phyloP scores from a whole-genome alignment of 345 rosid species.

The Cardamine resedifolia region DNA sequence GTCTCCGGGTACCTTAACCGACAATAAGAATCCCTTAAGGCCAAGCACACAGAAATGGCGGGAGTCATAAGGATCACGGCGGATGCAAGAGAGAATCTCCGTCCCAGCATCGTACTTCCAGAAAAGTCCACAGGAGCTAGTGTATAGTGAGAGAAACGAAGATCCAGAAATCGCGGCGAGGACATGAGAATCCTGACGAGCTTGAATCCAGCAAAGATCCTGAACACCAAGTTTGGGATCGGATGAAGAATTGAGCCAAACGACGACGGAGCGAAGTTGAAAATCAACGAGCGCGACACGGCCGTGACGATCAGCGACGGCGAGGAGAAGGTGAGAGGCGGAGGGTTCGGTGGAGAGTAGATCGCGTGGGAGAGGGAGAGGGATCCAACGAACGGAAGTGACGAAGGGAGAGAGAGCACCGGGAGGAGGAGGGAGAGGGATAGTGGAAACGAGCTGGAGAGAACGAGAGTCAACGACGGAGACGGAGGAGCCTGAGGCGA shows the following conservation, averaged over 20 bases:
- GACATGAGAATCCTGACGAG: conserved; percentile 51
- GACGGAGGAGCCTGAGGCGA: conserved; percentile 80
- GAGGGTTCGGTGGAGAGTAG: conserved; percentile 78
- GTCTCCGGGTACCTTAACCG: conserved; percentile 71
- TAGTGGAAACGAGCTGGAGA: conserved; percentile 73
- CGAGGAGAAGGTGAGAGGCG: conserved; percentile 71
- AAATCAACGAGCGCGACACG: conserved; percentile 80
- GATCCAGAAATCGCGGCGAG: conserved; percentile 78
- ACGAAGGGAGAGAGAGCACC: conserved; percentile 77
- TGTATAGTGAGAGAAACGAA: conserved; percentile 62
- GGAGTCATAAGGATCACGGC: conserved; percentile 85
- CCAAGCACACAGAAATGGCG: conserved; percentile 82
- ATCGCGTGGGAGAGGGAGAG: conserved; percentile 73
- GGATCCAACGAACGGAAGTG: conserved; percentile 86
- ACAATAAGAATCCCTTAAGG: conserved; percentile 70
- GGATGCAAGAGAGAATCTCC: conserved; percentile 74
- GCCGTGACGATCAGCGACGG: conserved; percentile 95
- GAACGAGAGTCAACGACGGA: conserved; percentile 76
- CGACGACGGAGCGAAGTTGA: conserved; percentile 60
- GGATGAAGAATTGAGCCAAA: conserved; percentile 58
- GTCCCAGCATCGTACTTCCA: conserved; percentile 84
- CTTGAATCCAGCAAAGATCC: conserved; percentile 82
- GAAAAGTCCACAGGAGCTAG: conserved; percentile 46
- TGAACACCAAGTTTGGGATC: conserved; percentile 71
- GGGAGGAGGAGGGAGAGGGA: conserved; percentile 78